Base-by-base conservation (phyloP, 2,329 filamentous ascomycete genomes). In the Gaeumannomyces sp. region DNA sequence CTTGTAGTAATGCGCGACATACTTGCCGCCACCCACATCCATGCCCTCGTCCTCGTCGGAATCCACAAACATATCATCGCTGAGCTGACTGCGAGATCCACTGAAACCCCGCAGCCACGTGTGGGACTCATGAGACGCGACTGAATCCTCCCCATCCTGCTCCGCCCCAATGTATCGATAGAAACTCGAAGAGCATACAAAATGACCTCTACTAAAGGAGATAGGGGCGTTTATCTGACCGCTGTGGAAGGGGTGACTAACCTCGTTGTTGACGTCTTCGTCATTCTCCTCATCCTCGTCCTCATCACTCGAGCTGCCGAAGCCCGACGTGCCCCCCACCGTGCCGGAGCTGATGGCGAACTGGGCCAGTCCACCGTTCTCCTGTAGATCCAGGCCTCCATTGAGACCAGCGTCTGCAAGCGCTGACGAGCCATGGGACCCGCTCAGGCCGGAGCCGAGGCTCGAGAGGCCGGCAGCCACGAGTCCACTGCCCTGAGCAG, bases 281-380 rank as follows among this genome's bases (percentile, higher is more conserved):
- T 94, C 89, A 69, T 90, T 90, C 65, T 92, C 91, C 67, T 96
- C 92, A 71, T 97, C 94, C 68, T 98, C 95, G 69, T 98, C 95
- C 76, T 97, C 94, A 71, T 97, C 93, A 72, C 93, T 97, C 61
- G 91, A 95, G 77, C 93, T 96, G 73, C 92, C 93, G 77, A 98
- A 98, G 63, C 93, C 93, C 94, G 77, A 95, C 85, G 66, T 28
- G 53, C 62, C 62, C 8, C 62, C 62, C 56, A 97, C 80, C 35
- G 90, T 89, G 62, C 90, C 89, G 57, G 87, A 84, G 72, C 86
- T 88, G 71, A 91, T 86, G 58, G 88, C 86, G 74, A 93, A 94
- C 33, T 64, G 62, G 14, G 62, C 58, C 19, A 85, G 84, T 63
- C 89, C 87, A 62, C 89, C 89, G 66, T 86, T 59, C 88, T 86